Percentiles rank a stretch among this genome's conserved stretches.
phyloP scores from a whole-genome alignment of 148 eudicot genomes.

The Arctostaphylos glauca region DNA sequence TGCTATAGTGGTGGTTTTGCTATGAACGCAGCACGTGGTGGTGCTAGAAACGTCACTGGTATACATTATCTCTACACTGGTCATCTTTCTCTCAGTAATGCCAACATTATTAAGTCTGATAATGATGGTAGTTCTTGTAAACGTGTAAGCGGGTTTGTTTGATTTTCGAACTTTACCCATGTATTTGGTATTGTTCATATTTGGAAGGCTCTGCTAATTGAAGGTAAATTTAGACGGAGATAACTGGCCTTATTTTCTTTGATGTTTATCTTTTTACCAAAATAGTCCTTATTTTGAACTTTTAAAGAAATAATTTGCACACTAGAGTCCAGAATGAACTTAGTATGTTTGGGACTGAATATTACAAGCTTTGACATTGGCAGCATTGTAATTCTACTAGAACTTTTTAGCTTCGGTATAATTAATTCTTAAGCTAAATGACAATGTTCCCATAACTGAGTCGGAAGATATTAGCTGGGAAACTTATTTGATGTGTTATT shows the following conservation, averaged over 20 bases:
- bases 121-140: background rate
- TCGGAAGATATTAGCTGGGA: background rate
- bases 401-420: background rate
- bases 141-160: background rate
- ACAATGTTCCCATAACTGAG: background rate
- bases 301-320: background rate
- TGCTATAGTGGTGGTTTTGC: conserved; percentile 97
- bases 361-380: background rate
- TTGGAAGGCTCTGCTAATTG: background rate
- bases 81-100: conserved; percentile 8
- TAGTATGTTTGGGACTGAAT: background rate
- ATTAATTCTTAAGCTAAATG: background rate
- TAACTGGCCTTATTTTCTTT: background rate
- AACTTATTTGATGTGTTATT: background rate
- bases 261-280: background rate
- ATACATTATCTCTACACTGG: conserved; percentile 11
- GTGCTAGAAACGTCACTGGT: conserved; percentile 83
- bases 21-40: conserved; percentile 76
- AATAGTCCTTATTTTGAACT: background rate
- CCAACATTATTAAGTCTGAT: background rate
- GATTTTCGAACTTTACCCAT: background rate
- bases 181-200: background rate
- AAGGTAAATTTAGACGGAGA: conserved; percentile 4
- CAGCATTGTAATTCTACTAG: background rate
- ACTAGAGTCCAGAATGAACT: background rate